phyloP scores from a whole-genome alignment of 352 stramenopile species.

The Blastocystis hominis region DNA sequence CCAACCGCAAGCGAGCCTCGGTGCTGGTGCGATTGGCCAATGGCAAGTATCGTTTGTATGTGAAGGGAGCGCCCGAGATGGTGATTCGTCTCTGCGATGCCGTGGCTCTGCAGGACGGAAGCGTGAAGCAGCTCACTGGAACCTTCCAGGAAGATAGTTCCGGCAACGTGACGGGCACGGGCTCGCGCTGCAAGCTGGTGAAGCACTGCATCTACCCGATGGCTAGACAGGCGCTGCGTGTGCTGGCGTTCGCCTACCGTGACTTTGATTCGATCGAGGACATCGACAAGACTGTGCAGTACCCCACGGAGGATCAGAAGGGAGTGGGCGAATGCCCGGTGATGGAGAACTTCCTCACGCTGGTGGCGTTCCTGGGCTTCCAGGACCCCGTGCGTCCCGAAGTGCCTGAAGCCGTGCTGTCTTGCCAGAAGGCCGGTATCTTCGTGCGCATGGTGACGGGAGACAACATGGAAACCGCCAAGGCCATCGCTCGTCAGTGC shows the following conservation, averaged over 20 bases:
- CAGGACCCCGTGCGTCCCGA: constrained; percentile 85
- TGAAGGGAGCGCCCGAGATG: constrained; percentile 72
- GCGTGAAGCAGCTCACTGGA: background rate
- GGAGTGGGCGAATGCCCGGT: constrained; percentile 58
- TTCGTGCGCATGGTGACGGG: constrained; percentile 97
- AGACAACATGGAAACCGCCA: constrained; percentile 92
- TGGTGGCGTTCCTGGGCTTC: constrained; percentile 84
- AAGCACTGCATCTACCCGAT: constrained; percentile 71
- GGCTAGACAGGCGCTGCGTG: constrained; percentile 69
- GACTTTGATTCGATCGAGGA: constrained; percentile 60
- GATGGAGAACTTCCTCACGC: constrained; percentile 69
- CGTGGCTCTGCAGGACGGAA: background rate
- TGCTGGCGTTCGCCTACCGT: constrained; percentile 70
- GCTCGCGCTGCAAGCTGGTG: constrained; percentile 28
- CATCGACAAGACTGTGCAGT: constrained; percentile 27
- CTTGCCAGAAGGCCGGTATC: constrained; percentile 87
- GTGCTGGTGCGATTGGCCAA: background rate
- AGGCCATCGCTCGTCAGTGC: constrained; percentile 85
- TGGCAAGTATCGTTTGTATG: constrained; percentile 68
- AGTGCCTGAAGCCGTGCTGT: constrained; percentile 80
- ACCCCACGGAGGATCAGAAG: constrained; percentile 40
- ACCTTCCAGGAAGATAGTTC: constrained; percentile 16
- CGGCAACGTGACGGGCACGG: background rate
- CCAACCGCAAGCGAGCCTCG: constrained; percentile 15
- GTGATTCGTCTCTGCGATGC: constrained; percentile 64